A percentile compares a stretch with the other conserved stretches of the same genome.
These are phyloP conservation scores for Diophrys sp. DNA, from an alignment of 73 alveolate genomes.

Conservation along the genomic window DNA sequence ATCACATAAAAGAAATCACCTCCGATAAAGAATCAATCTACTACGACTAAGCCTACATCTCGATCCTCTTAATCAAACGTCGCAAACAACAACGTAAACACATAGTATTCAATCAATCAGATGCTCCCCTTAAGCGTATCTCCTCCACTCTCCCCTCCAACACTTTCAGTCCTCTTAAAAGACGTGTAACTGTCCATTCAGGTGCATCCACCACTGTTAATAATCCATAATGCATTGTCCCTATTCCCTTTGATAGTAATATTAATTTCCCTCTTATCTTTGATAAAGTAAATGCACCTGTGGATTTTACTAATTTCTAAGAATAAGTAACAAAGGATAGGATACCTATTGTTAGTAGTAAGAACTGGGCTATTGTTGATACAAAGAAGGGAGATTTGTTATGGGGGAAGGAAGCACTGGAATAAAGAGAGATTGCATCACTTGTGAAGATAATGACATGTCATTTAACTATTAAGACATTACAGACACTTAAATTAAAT, in stretches of 20 bases:
- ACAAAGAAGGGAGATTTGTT: not conserved
- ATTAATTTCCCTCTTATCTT: not conserved
- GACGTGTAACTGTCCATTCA: not conserved
- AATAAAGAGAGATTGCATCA: conserved; percentile 20
- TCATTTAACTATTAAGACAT: not conserved
- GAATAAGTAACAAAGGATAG: not conserved
- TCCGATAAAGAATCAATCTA: not conserved
- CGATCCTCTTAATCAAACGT: not conserved
- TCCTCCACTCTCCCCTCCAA: not conserved
- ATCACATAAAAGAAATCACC: not conserved
- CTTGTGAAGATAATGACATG: conserved; percentile 23
- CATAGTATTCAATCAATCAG: not conserved
- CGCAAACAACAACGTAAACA: not conserved
- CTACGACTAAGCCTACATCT: not conserved
- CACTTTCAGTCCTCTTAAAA: not conserved
- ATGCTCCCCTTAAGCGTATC: not conserved
- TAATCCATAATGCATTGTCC: not conserved
- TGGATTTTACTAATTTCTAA: not conserved
- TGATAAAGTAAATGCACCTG: not conserved
- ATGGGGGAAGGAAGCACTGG: conserved; percentile 9
- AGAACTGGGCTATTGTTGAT: conserved; percentile 5
- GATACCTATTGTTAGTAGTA: not conserved
- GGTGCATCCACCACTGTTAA: not conserved
- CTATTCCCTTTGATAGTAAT: not conserved
- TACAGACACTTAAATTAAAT: not conserved